A percentile compares a stretch with the other conserved stretches of the same genome.
Evolutionary conservation across 495 filamentous ascomycete species (phyloP).

Genomic region (Podospora didyma): DNA sequence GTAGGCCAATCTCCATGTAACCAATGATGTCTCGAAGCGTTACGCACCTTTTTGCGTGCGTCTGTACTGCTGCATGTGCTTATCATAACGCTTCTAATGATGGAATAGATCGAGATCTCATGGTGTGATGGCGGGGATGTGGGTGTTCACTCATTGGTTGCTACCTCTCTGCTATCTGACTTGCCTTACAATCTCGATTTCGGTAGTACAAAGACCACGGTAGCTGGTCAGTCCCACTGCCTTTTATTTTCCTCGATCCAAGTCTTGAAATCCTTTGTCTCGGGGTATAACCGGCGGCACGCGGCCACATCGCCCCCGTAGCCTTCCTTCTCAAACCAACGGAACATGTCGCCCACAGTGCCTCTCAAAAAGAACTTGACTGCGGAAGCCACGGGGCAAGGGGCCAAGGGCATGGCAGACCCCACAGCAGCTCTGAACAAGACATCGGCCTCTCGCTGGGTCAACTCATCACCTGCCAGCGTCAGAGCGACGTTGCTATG

Average conservation of each 20-base stretch:
- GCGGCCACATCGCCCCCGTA: slow-evolving; percentile 9
- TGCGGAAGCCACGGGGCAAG: slow-evolving; percentile 8
- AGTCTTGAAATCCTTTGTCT: slow-evolving; percentile 5
- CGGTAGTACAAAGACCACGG: too few species aligned
- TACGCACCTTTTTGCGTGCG: too few species aligned
- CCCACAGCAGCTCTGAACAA: slow-evolving; percentile 47
- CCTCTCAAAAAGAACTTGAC: slow-evolving; percentile 37
- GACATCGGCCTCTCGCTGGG: slow-evolving; percentile 41
- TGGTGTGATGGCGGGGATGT: too few species aligned
- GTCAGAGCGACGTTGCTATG: slow-evolving; percentile 45
- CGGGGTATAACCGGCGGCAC: slow-evolving; percentile 3
- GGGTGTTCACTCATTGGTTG: too few species aligned
- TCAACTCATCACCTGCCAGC: slow-evolving; percentile 60
- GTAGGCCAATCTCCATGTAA: too few species aligned
- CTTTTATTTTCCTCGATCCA: slow-evolving; percentile 9
- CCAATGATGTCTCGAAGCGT: too few species aligned
- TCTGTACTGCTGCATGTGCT: too few species aligned
- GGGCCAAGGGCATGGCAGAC: slow-evolving; percentile 41
- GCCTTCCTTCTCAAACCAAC: slow-evolving; percentile 47
- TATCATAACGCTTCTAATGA: too few species aligned
- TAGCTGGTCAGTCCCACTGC: too few species aligned
- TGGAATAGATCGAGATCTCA: too few species aligned
- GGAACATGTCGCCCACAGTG: slow-evolving; percentile 54
- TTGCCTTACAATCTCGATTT: too few species aligned
- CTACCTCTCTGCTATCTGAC: too few species aligned